Percentiles rank a stretch among this genome's conserved stretches.
These are phyloP conservation scores for Hymenoscyphus linearis DNA, from an alignment of 2,329 filamentous ascomycete species.

Conservation along the genomic window DNA sequence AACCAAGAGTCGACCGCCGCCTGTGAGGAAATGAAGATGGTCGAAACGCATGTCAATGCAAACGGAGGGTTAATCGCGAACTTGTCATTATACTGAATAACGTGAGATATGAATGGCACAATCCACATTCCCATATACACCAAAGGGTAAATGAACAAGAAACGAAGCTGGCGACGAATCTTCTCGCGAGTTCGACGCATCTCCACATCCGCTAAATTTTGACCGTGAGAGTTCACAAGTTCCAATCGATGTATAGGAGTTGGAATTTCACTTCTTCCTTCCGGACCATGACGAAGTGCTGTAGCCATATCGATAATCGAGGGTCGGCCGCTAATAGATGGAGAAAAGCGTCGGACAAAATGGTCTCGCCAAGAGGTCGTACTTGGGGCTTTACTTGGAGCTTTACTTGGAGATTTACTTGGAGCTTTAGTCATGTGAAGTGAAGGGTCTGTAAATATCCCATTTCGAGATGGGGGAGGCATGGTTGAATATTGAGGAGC, in stretches of 20 bases:
- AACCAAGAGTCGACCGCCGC: constrained; percentile 63
- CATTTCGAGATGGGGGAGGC: background rate
- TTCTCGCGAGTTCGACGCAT: constrained; percentile 43
- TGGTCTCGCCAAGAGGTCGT: constrained; percentile 19
- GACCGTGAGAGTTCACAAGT: constrained; percentile 25
- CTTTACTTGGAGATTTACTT: too few relatives aligned
- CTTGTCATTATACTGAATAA: constrained; percentile 51
- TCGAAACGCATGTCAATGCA: constrained; percentile 47
- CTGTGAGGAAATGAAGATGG: constrained; percentile 57
- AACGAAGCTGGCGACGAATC: constrained; percentile 62
- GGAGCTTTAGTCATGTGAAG: constrained; percentile 11
- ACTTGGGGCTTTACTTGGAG: constrained; percentile 15
- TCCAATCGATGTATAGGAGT: constrained; percentile 21
- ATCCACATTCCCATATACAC: constrained; percentile 70
- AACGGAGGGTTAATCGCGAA: constrained; percentile 49
- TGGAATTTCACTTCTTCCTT: constrained; percentile 6
- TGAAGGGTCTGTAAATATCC: background rate
- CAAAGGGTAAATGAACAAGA: constrained; percentile 71
- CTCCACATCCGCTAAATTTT: constrained; percentile 30
- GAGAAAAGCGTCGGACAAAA: constrained; percentile 20
- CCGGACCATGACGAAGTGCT: constrained; percentile 17
- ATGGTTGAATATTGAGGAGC: constrained; percentile 7
- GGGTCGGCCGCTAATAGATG: constrained; percentile 11
- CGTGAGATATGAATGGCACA: constrained; percentile 62
- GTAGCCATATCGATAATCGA: constrained; percentile 23